Base-by-base conservation (phyloP, 495 filamentous ascomycete genomes). In the Cryomyces antarcticus region DNA sequence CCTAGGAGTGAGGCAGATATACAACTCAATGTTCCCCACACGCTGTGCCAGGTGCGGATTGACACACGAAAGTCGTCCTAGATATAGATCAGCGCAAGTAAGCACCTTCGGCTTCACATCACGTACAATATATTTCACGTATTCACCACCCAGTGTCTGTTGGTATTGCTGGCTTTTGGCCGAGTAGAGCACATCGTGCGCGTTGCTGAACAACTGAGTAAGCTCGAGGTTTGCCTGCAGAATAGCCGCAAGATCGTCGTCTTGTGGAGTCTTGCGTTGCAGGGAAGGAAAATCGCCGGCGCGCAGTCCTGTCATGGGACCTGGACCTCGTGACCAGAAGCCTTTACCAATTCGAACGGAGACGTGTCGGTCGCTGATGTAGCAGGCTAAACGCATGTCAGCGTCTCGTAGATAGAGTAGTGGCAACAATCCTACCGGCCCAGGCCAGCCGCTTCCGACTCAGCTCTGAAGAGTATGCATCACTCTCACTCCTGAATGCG, bases 1-100 rank as follows among this genome's bases (percentile, higher is more conserved):
- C 0, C 31, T 27, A 6, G 12, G 56, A 64, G 55, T 46, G 69
- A 24, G 17, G 17, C 17, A 24, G 17, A 24, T 24, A 1, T 2
- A 24, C 71, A 74, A 30, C 35, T 44, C 37, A 51, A 46, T 6
- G 34, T 38, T 9, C 49, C 49, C 49, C 49, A 51, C 3, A 29
- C 48, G 28, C 30, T 45, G 9, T 49, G 46, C 49, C 49, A 51
- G 10, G 46, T 43, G 12, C 46, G 46, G 5, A 51, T 37, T 11
- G 46, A 39, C 35, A 45, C 46, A 3, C 49, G 49, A 39, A 51
- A 51, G 39, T 51, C 49, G 34, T 51, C 49, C 17, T 24, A 2
- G 17, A 24, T 24, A 2, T 24, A 24, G 17, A 24, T 24, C 17
- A 24, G 17, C 17, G 2, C 17, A 24, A 24, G 17, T 24, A 24